Conservation (phyloP, 805 yeast genomes). For the Nakazawaea populi region DNA sequence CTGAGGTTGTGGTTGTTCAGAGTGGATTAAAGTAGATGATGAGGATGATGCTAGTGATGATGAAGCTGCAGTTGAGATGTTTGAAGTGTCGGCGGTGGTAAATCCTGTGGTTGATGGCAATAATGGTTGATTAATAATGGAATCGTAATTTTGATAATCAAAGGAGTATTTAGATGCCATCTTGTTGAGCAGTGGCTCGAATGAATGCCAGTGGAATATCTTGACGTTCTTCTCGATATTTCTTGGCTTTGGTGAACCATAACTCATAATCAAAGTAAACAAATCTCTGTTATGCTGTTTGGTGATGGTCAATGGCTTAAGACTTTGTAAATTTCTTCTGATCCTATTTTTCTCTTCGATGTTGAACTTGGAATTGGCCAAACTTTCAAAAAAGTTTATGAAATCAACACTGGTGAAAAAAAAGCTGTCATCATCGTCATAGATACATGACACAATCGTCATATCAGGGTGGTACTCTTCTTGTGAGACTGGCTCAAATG, state of each 20-base stretch:
- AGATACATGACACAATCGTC: conserved; percentile 53
- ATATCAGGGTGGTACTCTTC: conserved; percentile 31
- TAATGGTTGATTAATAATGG: no score
- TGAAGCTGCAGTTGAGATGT: no score
- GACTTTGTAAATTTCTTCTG: conserved; percentile 58
- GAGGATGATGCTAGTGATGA: no score
- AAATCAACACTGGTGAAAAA: conserved; percentile 64
- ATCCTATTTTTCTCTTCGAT: conserved; percentile 69
- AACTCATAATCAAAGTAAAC: conserved; percentile 50
- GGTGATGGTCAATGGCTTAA: conserved; percentile 55
- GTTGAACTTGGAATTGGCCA: conserved; percentile 48
- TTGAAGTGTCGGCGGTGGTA: no score
- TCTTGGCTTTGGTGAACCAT: conserved; percentile 59
- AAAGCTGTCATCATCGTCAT: conserved; percentile 43
- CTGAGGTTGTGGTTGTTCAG: no score
- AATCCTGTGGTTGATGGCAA: no score
- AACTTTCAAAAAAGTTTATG: conserved; percentile 47
- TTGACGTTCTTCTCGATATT: conserved; percentile 68
- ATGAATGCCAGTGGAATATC: conserved; percentile 53
- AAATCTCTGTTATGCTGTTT: conserved; percentile 34
- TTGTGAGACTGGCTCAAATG: conserved; percentile 30
- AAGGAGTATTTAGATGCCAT: conserved; percentile 51
- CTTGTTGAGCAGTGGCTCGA: conserved; percentile 47
- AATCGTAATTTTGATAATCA: conserved; percentile 5
- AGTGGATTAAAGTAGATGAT: no score